Evolutionary conservation across 1,284 basidiomycete species (phyloP).

Genomic region (Fistulinella cinereoalba): DNA sequence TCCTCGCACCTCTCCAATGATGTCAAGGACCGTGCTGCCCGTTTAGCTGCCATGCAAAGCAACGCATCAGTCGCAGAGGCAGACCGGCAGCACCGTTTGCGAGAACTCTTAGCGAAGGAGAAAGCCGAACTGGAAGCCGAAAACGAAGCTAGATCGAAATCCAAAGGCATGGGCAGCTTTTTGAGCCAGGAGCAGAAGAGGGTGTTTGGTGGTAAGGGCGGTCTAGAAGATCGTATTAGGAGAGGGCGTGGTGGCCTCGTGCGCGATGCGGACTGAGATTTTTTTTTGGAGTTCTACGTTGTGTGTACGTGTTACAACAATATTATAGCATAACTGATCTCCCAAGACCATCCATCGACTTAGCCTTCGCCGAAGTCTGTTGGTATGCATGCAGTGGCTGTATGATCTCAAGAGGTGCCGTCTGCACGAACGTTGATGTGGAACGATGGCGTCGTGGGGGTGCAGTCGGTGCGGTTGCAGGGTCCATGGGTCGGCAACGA

Average conservation of each 20-base stretch:
- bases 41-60: conserved; percentile 82
- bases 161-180: conserved; percentile 71
- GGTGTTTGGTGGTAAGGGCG: conserved; percentile 71
- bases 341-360: too few relatives aligned
- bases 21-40: conserved; percentile 68
- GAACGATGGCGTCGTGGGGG: not conserved
- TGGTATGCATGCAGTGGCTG: too few relatives aligned
- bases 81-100: conserved; percentile 68
- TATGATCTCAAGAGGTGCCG: not conserved
- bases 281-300: conserved; percentile 3
- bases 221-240: conserved; percentile 71
- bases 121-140: conserved; percentile 69
- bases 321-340: conserved; percentile 1
- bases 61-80: conserved; percentile 63
- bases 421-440: not conserved
- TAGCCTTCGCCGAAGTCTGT: too few relatives aligned
- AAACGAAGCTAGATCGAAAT: conserved; percentile 57
- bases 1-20: conserved; percentile 18
- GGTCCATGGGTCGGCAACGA: not conserved
- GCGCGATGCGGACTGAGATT: conserved; percentile 48
- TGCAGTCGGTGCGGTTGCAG: not conserved
- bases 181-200: conserved; percentile 72
- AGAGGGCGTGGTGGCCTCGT: conserved; percentile 65
- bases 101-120: conserved; percentile 63
- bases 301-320: conserved; percentile 9